These are phyloP conservation scores for button mushroom (Agaricus bisporus) DNA, from an alignment of 768 basidiomycete genomes.

Conservation along the genomic window DNA sequence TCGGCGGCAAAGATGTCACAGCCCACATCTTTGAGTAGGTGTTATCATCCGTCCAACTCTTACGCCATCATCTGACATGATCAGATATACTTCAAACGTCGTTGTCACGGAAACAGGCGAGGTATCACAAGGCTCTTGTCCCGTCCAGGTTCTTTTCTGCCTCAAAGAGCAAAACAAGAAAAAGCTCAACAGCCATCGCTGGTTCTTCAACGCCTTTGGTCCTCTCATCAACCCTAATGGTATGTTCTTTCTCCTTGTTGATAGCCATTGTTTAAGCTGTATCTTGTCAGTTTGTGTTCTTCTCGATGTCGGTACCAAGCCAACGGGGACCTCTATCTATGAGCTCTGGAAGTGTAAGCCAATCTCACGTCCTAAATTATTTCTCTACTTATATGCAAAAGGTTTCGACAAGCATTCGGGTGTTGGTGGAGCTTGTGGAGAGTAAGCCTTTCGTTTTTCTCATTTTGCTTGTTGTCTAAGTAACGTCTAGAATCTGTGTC, in stretches of 20 bases:
- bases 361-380: slow-evolving; percentile 6
- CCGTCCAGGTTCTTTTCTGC: slow-evolving; percentile 86
- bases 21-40: slow-evolving; percentile 90
- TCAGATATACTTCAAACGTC: slow-evolving; percentile 72
- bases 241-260: slow-evolving; percentile 20
- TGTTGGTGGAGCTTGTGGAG: slow-evolving; percentile 95
- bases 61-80: not conserved
- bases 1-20: slow-evolving; percentile 85
- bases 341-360: slow-evolving; percentile 87
- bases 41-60: slow-evolving; percentile 5
- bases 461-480: not conserved
- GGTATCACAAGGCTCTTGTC: slow-evolving; percentile 66
- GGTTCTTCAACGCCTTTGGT: slow-evolving; percentile 97
- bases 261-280: slow-evolving; percentile 1
- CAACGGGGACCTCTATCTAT: slow-evolving; percentile 90
- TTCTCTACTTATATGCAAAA: slow-evolving; percentile 17
- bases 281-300: slow-evolving; percentile 67
- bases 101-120: slow-evolving; percentile 77
- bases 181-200: slow-evolving; percentile 92
- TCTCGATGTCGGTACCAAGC: slow-evolving; percentile 94
- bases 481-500: slow-evolving; percentile 60
- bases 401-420: slow-evolving; percentile 76
- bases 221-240: slow-evolving; percentile 83
- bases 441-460: slow-evolving; percentile 37
- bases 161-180: slow-evolving; percentile 96